These are phyloP conservation scores for Cryptococcus sp. DNA, from an alignment of 1,284 basidiomycete genomes.

Conservation along the genomic window DNA sequence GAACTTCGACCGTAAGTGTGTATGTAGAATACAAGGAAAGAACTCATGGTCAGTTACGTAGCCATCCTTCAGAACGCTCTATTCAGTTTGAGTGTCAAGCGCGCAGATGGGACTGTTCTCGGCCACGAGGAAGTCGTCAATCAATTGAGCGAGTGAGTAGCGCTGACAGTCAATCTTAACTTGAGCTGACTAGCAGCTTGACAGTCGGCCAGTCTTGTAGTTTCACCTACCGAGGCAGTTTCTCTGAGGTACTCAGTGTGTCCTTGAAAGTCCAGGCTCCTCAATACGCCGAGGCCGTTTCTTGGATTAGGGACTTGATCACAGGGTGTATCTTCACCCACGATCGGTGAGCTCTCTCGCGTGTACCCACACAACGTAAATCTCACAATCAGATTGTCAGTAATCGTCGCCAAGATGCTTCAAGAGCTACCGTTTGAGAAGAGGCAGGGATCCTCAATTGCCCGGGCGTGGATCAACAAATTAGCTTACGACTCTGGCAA, in stretches of 20 bases:
- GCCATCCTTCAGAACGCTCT: slow-evolving; percentile 81
- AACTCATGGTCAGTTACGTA: slow-evolving; percentile 56
- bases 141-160: slow-evolving; percentile 64
- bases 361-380: too few relatives aligned
- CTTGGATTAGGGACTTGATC: slow-evolving; percentile 87
- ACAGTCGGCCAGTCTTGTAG: slow-evolving; percentile 81
- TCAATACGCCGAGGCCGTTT: slow-evolving; percentile 75
- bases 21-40: neutral
- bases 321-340: slow-evolving; percentile 75
- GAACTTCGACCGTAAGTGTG: slow-evolving; percentile 66
- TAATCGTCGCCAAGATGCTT: slow-evolving; percentile 81
- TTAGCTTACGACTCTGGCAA: slow-evolving; percentile 63
- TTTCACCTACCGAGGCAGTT: slow-evolving; percentile 65
- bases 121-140: slow-evolving; percentile 88
- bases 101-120: slow-evolving; percentile 65
- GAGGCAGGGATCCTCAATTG: slow-evolving; percentile 77
- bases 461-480: slow-evolving; percentile 66
- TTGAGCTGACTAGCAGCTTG: slow-evolving; percentile 48
- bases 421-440: slow-evolving; percentile 93
- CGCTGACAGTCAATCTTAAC: slow-evolving; percentile 1
- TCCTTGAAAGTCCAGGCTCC: slow-evolving; percentile 77
- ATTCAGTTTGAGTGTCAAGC: slow-evolving; percentile 80
- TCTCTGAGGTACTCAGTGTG: slow-evolving; percentile 72
- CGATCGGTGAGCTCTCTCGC: slow-evolving; percentile 60
- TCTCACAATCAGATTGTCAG: slow-evolving; percentile 66